A percentile compares a stretch with the other conserved stretches of the same genome.
phyloP scores from a whole-genome alignment of 805 yeast species.

The Starmerella bombi region DNA sequence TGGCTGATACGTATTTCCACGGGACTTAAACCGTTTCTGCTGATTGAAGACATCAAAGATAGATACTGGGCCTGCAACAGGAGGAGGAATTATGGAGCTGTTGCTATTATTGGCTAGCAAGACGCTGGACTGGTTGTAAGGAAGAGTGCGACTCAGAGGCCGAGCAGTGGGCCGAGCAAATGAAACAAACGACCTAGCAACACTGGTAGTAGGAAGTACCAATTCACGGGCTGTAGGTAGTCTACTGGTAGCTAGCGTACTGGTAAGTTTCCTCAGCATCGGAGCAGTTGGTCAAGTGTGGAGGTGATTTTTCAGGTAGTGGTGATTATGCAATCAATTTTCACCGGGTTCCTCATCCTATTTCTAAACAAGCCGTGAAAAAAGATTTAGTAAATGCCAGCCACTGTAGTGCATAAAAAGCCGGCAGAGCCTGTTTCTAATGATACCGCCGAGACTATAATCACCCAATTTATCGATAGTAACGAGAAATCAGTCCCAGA shows the following conservation, averaged over 20 bases:
- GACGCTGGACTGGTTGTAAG: not conserved
- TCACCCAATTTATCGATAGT: conserved; percentile 25
- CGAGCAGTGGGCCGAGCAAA: conserved; percentile 15
- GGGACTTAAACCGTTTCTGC: conserved; percentile 37
- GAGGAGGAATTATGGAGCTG: not conserved
- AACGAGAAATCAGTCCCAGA: conserved; percentile 26
- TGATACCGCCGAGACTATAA: conserved; percentile 21
- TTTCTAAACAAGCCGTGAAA: not conserved
- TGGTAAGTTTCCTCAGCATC: conserved; percentile 5
- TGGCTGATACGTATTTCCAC: conserved; percentile 95
- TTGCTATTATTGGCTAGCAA: not conserved
- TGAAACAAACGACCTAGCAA: conserved; percentile 12
- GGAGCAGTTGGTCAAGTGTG: not conserved
- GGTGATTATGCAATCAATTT: not conserved
- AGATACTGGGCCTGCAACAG: conserved; percentile 7
- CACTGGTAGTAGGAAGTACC: too few species aligned
- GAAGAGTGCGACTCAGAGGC: conserved; percentile 6
- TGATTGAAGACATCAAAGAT: conserved; percentile 10
- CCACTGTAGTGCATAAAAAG: conserved; percentile 12
- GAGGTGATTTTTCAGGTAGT: not conserved
- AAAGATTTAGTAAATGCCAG: conserved; percentile 12
- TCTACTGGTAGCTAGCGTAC: not conserved
- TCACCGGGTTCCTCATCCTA: not conserved
- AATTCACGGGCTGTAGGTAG: too few species aligned
- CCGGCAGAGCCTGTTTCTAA: conserved; percentile 9